phyloP scores from a whole-genome alignment of 148 eudicot species.

The Beta vulgaris region DNA sequence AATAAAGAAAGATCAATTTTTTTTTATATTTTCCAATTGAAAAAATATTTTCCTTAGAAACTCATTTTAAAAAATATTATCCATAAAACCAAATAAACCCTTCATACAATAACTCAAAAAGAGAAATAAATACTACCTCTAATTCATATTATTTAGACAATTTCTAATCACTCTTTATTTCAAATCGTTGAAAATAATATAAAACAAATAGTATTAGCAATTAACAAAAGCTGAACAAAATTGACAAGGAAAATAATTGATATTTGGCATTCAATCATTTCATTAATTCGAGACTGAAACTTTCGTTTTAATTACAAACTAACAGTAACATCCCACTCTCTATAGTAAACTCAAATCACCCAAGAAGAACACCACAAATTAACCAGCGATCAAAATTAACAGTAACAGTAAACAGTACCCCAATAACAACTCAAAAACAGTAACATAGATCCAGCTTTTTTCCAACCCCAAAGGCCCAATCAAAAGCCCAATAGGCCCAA shows the following conservation, averaged over 20 bases:
- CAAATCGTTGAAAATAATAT: background rate
- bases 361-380: background rate
- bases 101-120: too few relatives aligned
- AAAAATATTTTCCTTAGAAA: too few relatives aligned
- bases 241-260: background rate
- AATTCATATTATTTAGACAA: too few relatives aligned
- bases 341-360: background rate
- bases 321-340: constrained; percentile 24
- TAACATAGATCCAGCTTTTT: background rate
- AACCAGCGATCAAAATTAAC: constrained; percentile 37
- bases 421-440: background rate
- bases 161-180: too few relatives aligned
- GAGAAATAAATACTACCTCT: too few relatives aligned
- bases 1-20: too few relatives aligned
- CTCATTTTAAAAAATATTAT: too few relatives aligned
- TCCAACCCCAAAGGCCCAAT: constrained; percentile 14
- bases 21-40: too few relatives aligned
- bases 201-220: background rate
- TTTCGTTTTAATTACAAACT: constrained; percentile 25
- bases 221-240: background rate
- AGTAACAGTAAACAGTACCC: constrained; percentile 5
- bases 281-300: constrained; percentile 19
- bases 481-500: too few relatives aligned
- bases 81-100: too few relatives aligned
- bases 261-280: constrained; percentile 8